Conservation (phyloP, 163 green algal species). For the Picocystis sp. region DNA sequence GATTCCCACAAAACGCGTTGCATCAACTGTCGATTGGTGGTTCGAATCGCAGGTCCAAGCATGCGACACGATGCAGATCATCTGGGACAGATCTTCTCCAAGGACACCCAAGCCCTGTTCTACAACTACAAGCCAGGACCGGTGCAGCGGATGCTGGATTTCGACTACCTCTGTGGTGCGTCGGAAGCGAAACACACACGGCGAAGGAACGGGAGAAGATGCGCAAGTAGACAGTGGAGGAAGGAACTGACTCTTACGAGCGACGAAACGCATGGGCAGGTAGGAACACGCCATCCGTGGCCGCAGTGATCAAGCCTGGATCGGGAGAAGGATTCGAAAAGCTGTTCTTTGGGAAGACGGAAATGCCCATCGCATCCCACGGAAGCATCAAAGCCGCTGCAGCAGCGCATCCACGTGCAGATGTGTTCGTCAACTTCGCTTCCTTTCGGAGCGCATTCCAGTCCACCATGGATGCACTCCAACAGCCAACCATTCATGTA, state of each 20-base stretch:
- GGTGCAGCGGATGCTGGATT: slow-evolving; percentile 89
- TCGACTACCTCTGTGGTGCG: slow-evolving; percentile 80
- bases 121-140: slow-evolving; percentile 75
- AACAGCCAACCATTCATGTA: slow-evolving; percentile 61
- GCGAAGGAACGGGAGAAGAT: not conserved
- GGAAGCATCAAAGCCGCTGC: slow-evolving; percentile 49
- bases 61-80: no score
- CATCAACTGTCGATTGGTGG: no score
- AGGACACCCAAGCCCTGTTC: slow-evolving; percentile 69
- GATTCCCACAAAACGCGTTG: no score
- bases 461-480: slow-evolving; percentile 70
- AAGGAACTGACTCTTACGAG: not conserved
- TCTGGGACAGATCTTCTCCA: slow-evolving; percentile 58
- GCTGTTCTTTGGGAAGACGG: slow-evolving; percentile 77
- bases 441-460: slow-evolving; percentile 73
- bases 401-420: slow-evolving; percentile 50
- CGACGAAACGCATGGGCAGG: slow-evolving; percentile 25
- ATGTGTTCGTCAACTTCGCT: slow-evolving; percentile 92
- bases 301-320: slow-evolving; percentile 69
- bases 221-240: not conserved
- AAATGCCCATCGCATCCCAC: slow-evolving; percentile 58
- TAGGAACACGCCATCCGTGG: slow-evolving; percentile 59
- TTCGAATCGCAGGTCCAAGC: no score
- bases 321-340: slow-evolving; percentile 71
- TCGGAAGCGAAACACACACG: not conserved